phyloP scores from a whole-genome alignment of 2,329 filamentous ascomycete genomes.

The Hypoxylon sp. region DNA sequence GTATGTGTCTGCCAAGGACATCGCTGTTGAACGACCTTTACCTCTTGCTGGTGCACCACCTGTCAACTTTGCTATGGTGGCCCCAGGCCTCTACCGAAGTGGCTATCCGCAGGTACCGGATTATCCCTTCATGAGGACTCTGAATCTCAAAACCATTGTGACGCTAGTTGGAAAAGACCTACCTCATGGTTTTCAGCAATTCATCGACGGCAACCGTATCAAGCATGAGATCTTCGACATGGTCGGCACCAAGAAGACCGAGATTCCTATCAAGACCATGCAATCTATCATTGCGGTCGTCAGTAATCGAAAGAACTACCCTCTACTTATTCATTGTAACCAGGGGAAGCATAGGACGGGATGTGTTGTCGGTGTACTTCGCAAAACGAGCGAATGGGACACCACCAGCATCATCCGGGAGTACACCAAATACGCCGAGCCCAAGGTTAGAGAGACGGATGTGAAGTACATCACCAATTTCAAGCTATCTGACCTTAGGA shows the following conservation, averaged over 20 bases:
- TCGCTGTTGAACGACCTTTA: constrained; percentile 38
- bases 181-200: constrained; percentile 67
- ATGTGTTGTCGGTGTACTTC: constrained; percentile 85
- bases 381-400: constrained; percentile 80
- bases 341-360: constrained; percentile 94
- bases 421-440: constrained; percentile 76
- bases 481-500: constrained; percentile 56
- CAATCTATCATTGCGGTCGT: constrained; percentile 78
- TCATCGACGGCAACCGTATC: constrained; percentile 77
- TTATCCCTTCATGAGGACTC: constrained; percentile 75
- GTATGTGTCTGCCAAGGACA: constrained; percentile 39
- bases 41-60: constrained; percentile 57
- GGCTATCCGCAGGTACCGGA: constrained; percentile 82
- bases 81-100: constrained; percentile 83
- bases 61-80: constrained; percentile 82
- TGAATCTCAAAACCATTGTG: constrained; percentile 84
- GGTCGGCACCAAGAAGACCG: constrained; percentile 88
- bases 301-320: constrained; percentile 80
- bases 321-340: constrained; percentile 91
- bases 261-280: constrained; percentile 77
- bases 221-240: constrained; percentile 82
- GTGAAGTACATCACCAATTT: constrained; percentile 71
- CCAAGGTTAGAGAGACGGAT: constrained; percentile 73
- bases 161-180: constrained; percentile 76
- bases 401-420: constrained; percentile 76